Conservation (phyloP, 306 rosid genomes). For the Cucurbita pepo region DNA sequence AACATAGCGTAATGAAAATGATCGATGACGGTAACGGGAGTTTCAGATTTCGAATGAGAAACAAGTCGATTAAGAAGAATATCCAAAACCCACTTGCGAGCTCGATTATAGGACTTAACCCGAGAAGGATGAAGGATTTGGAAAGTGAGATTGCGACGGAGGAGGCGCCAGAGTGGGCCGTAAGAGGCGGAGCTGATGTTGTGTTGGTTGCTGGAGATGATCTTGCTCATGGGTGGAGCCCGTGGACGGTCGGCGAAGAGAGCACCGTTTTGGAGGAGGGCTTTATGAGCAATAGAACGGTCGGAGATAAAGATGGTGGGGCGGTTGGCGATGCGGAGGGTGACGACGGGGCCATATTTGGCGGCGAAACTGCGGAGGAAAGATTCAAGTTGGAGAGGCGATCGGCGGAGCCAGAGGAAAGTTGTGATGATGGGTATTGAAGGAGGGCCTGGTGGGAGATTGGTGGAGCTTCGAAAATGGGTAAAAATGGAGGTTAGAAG, state of each 20-base stretch:
- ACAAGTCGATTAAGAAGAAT: background rate
- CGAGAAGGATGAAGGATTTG: constrained; percentile 1
- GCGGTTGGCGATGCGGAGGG: background rate
- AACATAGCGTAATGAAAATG: constrained; percentile 6
- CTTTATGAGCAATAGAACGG: background rate
- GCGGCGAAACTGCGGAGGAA: background rate
- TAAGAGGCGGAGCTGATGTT: background rate
- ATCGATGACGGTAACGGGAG: background rate
- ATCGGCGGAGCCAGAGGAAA: background rate
- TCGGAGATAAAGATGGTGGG: constrained; percentile 1
- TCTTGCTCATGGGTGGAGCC: background rate
- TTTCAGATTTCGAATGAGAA: background rate
- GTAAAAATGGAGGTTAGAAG: background rate
- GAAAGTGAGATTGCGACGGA: constrained; percentile 3
- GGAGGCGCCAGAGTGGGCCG: constrained; percentile 2
- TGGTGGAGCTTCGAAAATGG: background rate
- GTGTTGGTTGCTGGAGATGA: background rate
- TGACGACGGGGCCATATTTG: background rate
- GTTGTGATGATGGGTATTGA: background rate
- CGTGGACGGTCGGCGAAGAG: constrained; percentile 3
- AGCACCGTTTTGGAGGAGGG: background rate
- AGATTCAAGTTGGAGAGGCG: background rate
- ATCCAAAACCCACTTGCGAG: constrained; percentile 11
- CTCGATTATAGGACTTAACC: background rate
- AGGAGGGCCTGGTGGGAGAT: background rate